These are phyloP conservation scores for Dunaliella sp. DNA, from an alignment of 139 green algal genomes.

Conservation along the genomic window DNA sequence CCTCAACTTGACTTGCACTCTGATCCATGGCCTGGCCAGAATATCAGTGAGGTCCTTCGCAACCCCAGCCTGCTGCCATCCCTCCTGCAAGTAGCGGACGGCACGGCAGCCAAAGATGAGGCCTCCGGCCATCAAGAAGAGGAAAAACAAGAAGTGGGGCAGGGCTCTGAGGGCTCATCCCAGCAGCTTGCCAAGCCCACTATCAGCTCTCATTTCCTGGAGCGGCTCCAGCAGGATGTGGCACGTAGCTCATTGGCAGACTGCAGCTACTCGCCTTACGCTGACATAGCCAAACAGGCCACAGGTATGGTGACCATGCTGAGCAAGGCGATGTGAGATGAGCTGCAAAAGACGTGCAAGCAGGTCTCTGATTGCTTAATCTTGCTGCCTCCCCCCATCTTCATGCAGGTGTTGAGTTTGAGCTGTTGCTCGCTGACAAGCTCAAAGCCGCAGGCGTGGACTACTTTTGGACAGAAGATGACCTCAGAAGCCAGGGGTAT, in stretches of 20 bases:
- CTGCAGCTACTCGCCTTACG: slow-evolving; percentile 56
- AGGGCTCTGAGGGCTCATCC: neutral
- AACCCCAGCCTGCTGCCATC: slow-evolving; percentile 7
- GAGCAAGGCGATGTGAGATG: too few species aligned
- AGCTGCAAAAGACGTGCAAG: neutral
- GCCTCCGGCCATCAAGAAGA: too few species aligned
- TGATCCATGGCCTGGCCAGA: too few species aligned
- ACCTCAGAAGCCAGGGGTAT: slow-evolving; percentile 71
- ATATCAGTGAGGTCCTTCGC: slow-evolving; percentile 42
- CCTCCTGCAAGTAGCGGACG: neutral
- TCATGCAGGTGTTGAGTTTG: slow-evolving; percentile 63
- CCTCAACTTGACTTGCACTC: too few species aligned
- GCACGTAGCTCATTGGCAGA: slow-evolving; percentile 47
- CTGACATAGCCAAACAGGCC: slow-evolving; percentile 55
- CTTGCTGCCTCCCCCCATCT: neutral
- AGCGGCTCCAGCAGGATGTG: slow-evolving; percentile 42
- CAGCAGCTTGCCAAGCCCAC: neutral
- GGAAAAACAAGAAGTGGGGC: too few species aligned
- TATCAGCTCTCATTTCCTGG: slow-evolving; percentile 29
- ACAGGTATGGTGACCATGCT: slow-evolving; percentile 16
- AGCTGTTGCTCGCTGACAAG: slow-evolving; percentile 63
- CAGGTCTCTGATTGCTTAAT: neutral
- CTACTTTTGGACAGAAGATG: slow-evolving; percentile 74
- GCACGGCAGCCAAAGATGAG: neutral
- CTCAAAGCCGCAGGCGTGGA: slow-evolving; percentile 54